A percentile compares a stretch with the other conserved stretches of the same genome.
Conservation (phyloP, 495 filamentous ascomycete species). For the Sabuloglossum arenarium region DNA sequence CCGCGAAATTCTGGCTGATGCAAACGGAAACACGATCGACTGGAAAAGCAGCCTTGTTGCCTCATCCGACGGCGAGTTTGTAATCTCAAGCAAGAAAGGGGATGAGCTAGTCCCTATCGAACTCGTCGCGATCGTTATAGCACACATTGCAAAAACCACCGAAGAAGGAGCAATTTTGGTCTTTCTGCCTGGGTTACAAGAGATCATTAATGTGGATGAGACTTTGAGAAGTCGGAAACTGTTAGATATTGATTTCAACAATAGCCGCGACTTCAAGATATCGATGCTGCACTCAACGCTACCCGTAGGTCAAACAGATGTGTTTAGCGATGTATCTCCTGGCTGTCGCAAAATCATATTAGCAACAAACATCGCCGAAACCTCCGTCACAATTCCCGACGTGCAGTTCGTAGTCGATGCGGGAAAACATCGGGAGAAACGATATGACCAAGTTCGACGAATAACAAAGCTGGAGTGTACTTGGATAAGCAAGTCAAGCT, state of each 20-base stretch:
- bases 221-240: conserved; percentile 11
- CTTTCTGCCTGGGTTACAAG: conserved; percentile 34
- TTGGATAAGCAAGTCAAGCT: conserved; percentile 34
- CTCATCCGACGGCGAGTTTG: conserved; percentile 11
- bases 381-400: conserved; percentile 38
- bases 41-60: conserved; percentile 22
- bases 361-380: conserved; percentile 39
- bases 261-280: conserved; percentile 24
- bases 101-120: conserved; percentile 26
- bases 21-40: conserved; percentile 16
- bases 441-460: conserved; percentile 24
- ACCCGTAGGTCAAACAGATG: conserved; percentile 23
- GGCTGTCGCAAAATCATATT: conserved; percentile 35
- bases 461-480: conserved; percentile 25
- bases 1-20: neutral
- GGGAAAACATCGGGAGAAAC: conserved; percentile 30
- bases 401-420: conserved; percentile 35
- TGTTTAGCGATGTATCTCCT: conserved; percentile 22
- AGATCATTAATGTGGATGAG: conserved; percentile 23
- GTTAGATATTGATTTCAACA: conserved; percentile 24
- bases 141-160: conserved; percentile 28
- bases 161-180: conserved; percentile 31
- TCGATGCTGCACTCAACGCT: conserved; percentile 31
- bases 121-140: conserved; percentile 26
- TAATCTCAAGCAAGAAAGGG: conserved; percentile 18